Conservation (phyloP, 2,329 filamentous ascomycete species). For the Coleophoma eucalyptorum region DNA sequence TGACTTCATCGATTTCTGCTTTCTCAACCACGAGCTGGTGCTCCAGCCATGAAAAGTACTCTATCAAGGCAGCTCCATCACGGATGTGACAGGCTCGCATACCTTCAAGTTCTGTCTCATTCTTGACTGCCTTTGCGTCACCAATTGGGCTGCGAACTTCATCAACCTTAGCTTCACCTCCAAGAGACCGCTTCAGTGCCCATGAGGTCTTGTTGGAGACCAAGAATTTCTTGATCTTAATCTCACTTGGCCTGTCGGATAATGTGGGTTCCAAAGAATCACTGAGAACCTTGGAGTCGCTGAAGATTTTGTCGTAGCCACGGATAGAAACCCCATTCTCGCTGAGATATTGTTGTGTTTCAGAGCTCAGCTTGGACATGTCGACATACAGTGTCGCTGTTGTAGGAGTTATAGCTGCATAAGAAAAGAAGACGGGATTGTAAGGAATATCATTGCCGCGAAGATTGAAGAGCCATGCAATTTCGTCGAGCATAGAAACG, state of each 20-base stretch:
- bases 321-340: slow-evolving; percentile 68
- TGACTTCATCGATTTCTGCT: slow-evolving; percentile 76
- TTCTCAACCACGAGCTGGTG: slow-evolving; percentile 76
- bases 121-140: slow-evolving; percentile 94
- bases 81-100: slow-evolving; percentile 94
- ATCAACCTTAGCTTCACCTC: slow-evolving; percentile 80
- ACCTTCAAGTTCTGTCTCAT: slow-evolving; percentile 80
- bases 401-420: slow-evolving; percentile 78
- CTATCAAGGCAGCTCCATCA: slow-evolving; percentile 83
- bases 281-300: slow-evolving; percentile 67
- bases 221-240: slow-evolving; percentile 60
- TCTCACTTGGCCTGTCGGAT: slow-evolving; percentile 27
- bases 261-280: slow-evolving; percentile 33
- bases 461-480: slow-evolving; percentile 98
- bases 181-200: slow-evolving; percentile 83
- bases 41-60: slow-evolving; percentile 97
- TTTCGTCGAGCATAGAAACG: slow-evolving; percentile 91
- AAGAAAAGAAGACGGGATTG: slow-evolving; percentile 98
- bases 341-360: slow-evolving; percentile 66
- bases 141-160: slow-evolving; percentile 83
- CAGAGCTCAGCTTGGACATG: slow-evolving; percentile 67
- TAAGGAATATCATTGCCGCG: slow-evolving; percentile 94
- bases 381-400: slow-evolving; percentile 82
- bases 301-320: slow-evolving; percentile 79
- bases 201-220: slow-evolving; percentile 89